phyloP scores from a whole-genome alignment of 75 land plant genomes.

The Pseudotsuga menziesii region DNA sequence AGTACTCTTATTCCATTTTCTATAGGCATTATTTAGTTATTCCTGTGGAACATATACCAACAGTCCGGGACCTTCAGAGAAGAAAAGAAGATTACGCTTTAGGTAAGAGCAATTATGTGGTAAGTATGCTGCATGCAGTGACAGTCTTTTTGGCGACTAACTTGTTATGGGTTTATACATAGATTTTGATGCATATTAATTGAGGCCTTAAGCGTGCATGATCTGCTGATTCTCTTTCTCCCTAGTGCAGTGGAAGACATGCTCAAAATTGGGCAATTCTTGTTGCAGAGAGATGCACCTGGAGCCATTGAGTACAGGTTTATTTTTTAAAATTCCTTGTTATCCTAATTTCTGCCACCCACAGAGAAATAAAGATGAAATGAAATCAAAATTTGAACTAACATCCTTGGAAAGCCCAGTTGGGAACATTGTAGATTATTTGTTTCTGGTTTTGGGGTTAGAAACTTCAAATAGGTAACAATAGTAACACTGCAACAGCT shows the following conservation, averaged over 20 bases:
- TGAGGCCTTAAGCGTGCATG: not conserved
- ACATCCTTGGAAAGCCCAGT: too few species aligned
- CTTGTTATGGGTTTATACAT: not conserved
- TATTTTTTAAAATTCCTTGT: not conserved
- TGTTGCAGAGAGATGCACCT: conserved; percentile 66
- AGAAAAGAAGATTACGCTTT: conserved; percentile 53
- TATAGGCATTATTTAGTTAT: conserved; percentile 79
- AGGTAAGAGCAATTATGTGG: conserved; percentile 26
- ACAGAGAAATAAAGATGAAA: not conserved
- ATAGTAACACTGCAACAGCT: too few species aligned
- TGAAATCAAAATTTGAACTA: not conserved
- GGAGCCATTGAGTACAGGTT: conserved; percentile 38
- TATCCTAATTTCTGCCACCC: not conserved
- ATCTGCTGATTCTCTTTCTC: conserved; percentile 11
- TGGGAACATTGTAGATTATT: too few species aligned
- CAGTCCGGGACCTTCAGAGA: conserved; percentile 54
- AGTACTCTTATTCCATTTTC: not conserved
- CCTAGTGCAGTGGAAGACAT: conserved; percentile 53
- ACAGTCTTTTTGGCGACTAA: not conserved
- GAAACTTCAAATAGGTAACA: too few species aligned
- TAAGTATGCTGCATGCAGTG: not conserved
- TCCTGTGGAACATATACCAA: conserved; percentile 68
- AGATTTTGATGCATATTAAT: not conserved
- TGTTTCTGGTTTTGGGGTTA: too few species aligned
- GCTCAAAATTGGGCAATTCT: conserved; percentile 54